phyloP scores from a whole-genome alignment of 2,329 filamentous ascomycete species.

The Pseudogymnoascus sp. region DNA sequence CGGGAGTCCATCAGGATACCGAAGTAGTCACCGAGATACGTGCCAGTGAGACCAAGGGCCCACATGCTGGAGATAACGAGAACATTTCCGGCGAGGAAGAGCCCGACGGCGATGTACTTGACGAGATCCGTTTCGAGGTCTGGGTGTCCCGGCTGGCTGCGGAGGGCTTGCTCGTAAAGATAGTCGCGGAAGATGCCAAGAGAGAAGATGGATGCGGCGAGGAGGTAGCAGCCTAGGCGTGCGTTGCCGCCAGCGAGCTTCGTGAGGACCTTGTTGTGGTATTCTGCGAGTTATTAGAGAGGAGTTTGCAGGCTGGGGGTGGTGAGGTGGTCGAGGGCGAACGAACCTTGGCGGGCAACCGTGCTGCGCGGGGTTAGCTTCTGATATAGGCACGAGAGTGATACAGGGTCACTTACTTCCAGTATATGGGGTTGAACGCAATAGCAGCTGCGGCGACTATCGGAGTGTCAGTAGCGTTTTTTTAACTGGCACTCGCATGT shows the following conservation, averaged over 20 bases:
- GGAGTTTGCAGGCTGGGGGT: slow-evolving; percentile 14
- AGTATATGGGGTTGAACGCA: slow-evolving; percentile 96
- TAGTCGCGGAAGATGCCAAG: slow-evolving; percentile 83
- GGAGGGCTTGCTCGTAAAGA: slow-evolving; percentile 78
- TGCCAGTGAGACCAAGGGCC: slow-evolving; percentile 87
- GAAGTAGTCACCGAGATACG: slow-evolving; percentile 97
- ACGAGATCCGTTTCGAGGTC: slow-evolving; percentile 53
- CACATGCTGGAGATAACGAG: slow-evolving; percentile 86
- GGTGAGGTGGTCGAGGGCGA: slow-evolving; percentile 8
- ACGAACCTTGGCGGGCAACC: slow-evolving; percentile 69
- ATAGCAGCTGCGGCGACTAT: slow-evolving; percentile 75
- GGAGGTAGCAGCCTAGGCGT: slow-evolving; percentile 76
- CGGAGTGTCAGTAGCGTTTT: slow-evolving; percentile 13
- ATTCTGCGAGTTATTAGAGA: slow-evolving; percentile 51
- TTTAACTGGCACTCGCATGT: slow-evolving; percentile 15
- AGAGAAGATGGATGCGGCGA: slow-evolving; percentile 83
- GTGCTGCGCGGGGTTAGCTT: slow-evolving; percentile 45
- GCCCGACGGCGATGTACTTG: slow-evolving; percentile 57
- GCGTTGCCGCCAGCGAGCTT: slow-evolving; percentile 74
- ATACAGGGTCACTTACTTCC: slow-evolving; percentile 67
- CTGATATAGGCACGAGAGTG: slow-evolving; percentile 1
- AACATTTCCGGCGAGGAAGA: slow-evolving; percentile 70
- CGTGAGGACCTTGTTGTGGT: slow-evolving; percentile 82
- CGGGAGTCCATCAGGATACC: slow-evolving; percentile 95
- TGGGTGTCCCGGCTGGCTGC: slow-evolving; percentile 66